Percentiles rank a stretch among this genome's conserved stretches.
Conservation (phyloP, 2,329 filamentous ascomycete species). For the Ceratocystis lukuohia region DNA sequence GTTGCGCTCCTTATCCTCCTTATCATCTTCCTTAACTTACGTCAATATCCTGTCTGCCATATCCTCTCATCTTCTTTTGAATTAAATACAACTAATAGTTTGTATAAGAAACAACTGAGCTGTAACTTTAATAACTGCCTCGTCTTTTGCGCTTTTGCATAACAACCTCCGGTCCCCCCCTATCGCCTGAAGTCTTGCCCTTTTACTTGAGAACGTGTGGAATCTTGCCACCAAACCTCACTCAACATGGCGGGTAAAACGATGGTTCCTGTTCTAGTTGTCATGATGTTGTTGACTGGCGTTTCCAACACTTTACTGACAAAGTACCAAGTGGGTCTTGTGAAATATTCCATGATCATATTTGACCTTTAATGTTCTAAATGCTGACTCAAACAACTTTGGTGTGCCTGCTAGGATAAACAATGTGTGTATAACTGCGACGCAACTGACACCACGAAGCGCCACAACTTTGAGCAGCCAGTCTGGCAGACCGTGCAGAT, state of each 20-base stretch:
- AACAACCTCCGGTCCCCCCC: neutral
- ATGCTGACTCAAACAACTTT: neutral
- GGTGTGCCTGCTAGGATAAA: constrained; percentile 54
- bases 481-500: constrained; percentile 95
- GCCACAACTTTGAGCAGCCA: constrained; percentile 75
- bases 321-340: constrained; percentile 67
- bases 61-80: too few relatives aligned
- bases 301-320: constrained; percentile 95
- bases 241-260: constrained; percentile 55
- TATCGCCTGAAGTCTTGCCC: neutral
- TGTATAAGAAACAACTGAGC: too few relatives aligned
- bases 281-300: constrained; percentile 91
- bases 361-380: neutral
- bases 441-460: constrained; percentile 49
- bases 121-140: neutral
- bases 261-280: constrained; percentile 71
- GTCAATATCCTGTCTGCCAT: too few relatives aligned
- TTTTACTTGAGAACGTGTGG: neutral
- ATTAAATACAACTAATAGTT: too few relatives aligned
- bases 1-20: too few relatives aligned
- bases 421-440: constrained; percentile 91
- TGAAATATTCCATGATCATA: neutral
- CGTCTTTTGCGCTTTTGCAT: neutral
- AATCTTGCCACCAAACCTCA: neutral
- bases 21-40: too few relatives aligned